phyloP scores from a whole-genome alignment of 371 early-diverging fungal genomes.

The Dentiscutata heterogama region DNA sequence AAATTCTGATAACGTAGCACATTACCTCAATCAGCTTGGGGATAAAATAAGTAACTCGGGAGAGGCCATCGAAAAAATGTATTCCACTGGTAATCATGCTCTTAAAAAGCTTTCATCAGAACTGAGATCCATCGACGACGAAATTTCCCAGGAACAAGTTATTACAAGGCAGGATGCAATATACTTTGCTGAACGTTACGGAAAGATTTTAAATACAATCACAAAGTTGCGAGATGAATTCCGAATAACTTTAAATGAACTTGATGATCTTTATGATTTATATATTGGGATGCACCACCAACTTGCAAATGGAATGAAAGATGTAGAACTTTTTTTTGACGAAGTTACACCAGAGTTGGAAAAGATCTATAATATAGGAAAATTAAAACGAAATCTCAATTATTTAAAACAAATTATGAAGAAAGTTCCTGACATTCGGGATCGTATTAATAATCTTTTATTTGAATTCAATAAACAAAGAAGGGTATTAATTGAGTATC shows the following conservation, averaged over 20 bases:
- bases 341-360: background rate
- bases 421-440: background rate
- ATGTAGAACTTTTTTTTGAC: background rate
- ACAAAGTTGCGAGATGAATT: background rate
- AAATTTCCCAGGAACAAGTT: background rate
- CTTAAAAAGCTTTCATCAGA: background rate
- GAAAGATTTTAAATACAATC: background rate
- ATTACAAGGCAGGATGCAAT: background rate
- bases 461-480: background rate
- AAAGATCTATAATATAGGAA: background rate
- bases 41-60: background rate
- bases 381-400: background rate
- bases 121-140: background rate
- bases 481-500: background rate
- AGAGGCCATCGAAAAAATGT: background rate
- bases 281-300: background rate
- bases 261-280: background rate
- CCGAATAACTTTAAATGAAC: background rate
- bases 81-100: background rate
- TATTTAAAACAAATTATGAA: background rate
- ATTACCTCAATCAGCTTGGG: background rate
- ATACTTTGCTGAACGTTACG: background rate
- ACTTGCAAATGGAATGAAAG: conserved; percentile 3
- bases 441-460: background rate
- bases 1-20: background rate